phyloP scores from a whole-genome alignment of 805 yeast species.

The Komagataella phaffii region DNA sequence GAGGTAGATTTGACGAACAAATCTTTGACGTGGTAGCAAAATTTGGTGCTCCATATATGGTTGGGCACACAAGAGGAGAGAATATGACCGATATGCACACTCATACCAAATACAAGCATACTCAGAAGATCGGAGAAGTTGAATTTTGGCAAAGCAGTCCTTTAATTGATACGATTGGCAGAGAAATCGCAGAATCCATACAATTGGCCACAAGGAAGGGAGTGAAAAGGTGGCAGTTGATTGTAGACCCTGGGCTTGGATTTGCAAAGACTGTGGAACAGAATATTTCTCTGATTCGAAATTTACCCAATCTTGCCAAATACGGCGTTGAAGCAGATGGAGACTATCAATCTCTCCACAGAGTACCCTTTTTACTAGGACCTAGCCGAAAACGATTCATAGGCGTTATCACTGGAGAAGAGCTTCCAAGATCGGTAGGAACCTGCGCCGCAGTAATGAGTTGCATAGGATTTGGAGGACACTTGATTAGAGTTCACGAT shows the following conservation, averaged over 20 bases:
- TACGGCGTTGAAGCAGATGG: conserved; percentile 21
- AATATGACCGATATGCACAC: conserved; percentile 43
- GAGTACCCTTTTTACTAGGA: conserved; percentile 65
- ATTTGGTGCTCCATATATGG: conserved; percentile 60
- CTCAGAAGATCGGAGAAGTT: conserved; percentile 1
- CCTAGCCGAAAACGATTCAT: conserved; percentile 83
- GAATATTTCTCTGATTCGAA: conserved; percentile 51
- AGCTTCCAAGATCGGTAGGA: conserved; percentile 53
- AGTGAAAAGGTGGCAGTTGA: conserved; percentile 78
- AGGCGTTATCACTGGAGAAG: conserved; percentile 55
- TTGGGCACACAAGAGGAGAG: conserved; percentile 79
- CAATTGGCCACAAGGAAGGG: conserved; percentile 46
- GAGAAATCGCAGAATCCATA: conserved; percentile 50
- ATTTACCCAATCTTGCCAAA: conserved; percentile 29
- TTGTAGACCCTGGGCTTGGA: conserved; percentile 92
- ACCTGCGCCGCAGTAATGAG: conserved; percentile 68
- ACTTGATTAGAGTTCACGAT: conserved; percentile 85
- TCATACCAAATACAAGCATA: not conserved
- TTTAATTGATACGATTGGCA: conserved; percentile 42
- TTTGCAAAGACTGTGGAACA: conserved; percentile 78
- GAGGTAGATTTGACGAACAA: conserved; percentile 54
- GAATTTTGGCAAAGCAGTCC: conserved; percentile 12
- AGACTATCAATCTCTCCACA: conserved; percentile 28
- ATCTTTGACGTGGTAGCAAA: conserved; percentile 63
- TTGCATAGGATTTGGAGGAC: conserved; percentile 58